Conservation (phyloP, 164 flowering plant species). For the Kingdonia uniflora region DNA sequence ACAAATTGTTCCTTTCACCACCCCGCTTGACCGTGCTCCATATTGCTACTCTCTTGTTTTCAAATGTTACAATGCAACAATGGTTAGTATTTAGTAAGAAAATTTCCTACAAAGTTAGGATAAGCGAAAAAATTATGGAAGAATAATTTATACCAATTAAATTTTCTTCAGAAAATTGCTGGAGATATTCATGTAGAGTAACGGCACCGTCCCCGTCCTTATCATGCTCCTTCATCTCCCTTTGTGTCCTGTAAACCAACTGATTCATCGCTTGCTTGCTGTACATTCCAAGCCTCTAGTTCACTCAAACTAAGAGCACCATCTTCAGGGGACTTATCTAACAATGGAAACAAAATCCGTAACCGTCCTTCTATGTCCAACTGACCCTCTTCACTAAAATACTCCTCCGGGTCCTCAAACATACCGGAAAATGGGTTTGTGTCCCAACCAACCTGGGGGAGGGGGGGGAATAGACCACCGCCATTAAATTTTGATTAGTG, state of each 20-base stretch:
- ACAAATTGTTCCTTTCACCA: constrained; percentile 56
- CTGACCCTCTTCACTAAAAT: constrained; percentile 23
- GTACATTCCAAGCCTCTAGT: constrained; percentile 36
- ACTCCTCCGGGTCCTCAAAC: constrained; percentile 18
- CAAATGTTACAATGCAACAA: not conserved
- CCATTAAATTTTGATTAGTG: constrained; percentile 14
- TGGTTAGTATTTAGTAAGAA: not conserved
- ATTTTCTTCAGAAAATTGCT: constrained; percentile 25
- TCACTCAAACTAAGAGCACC: constrained; percentile 33
- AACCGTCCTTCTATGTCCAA: constrained; percentile 40
- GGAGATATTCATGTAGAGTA: constrained; percentile 36
- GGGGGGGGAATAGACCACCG: constrained; percentile 36
- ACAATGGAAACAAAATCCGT: constrained; percentile 38
- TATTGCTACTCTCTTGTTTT: constrained; percentile 27
- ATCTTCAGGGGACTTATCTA: constrained; percentile 40
- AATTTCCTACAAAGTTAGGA: not conserved
- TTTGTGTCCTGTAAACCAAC: constrained; percentile 22
- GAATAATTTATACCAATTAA: constrained; percentile 13
- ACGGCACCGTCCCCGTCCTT: constrained; percentile 32
- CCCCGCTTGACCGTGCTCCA: constrained; percentile 39
- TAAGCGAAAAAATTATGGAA: not conserved
- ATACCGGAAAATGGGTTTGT: constrained; percentile 1
- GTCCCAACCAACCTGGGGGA: constrained; percentile 15
- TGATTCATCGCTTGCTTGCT: constrained; percentile 29
- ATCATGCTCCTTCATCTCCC: constrained; percentile 30